Evolutionary conservation across 1,284 basidiomycete species (phyloP).

Genomic region (Butyriboletus appendiculatus): DNA sequence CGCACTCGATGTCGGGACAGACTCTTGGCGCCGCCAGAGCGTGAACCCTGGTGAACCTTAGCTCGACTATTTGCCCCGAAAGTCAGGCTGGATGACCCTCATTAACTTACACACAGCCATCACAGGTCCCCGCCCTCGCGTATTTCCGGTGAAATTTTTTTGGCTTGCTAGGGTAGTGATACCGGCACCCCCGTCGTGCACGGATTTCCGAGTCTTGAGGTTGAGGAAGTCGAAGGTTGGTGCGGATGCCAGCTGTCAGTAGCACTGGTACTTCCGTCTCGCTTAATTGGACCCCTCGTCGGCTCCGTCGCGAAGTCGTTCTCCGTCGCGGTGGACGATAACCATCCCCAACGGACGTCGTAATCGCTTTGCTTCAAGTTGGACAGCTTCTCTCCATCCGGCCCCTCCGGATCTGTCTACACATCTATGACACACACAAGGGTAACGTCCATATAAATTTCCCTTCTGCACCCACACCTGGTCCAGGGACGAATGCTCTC

Average conservation of each 20-base stretch:
- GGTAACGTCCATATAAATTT: constrained; percentile 28
- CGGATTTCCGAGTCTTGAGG: constrained; percentile 5
- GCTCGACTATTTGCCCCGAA: constrained; percentile 34
- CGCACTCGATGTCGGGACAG: constrained; percentile 30
- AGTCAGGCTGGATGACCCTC: constrained; percentile 33
- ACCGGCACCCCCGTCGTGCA: constrained; percentile 11
- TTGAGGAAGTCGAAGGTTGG: not conserved
- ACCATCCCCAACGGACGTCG: constrained; percentile 12
- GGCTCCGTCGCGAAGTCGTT: constrained; percentile 24
- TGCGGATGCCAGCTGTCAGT: constrained; percentile 5
- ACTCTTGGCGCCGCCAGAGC: constrained; percentile 35
- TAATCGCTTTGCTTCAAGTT: constrained; percentile 17
- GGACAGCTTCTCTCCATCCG: constrained; percentile 13
- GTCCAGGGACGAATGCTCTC: constrained; percentile 23
- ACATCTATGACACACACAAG: constrained; percentile 24
- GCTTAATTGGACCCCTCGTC: constrained; percentile 21
- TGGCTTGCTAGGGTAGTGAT: constrained; percentile 19
- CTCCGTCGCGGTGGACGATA: not conserved
- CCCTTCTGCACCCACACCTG: constrained; percentile 25
- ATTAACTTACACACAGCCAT: constrained; percentile 39
- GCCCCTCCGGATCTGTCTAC: constrained; percentile 20
- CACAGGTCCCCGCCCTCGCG: constrained; percentile 40
- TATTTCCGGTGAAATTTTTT: constrained; percentile 41
- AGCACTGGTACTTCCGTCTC: constrained; percentile 11
- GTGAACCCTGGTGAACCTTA: constrained; percentile 36